A percentile compares a stretch with the other conserved stretches of the same genome.
Conservation (phyloP, 176 grass and related monocot species). For the Alopecurus myosuroides region DNA sequence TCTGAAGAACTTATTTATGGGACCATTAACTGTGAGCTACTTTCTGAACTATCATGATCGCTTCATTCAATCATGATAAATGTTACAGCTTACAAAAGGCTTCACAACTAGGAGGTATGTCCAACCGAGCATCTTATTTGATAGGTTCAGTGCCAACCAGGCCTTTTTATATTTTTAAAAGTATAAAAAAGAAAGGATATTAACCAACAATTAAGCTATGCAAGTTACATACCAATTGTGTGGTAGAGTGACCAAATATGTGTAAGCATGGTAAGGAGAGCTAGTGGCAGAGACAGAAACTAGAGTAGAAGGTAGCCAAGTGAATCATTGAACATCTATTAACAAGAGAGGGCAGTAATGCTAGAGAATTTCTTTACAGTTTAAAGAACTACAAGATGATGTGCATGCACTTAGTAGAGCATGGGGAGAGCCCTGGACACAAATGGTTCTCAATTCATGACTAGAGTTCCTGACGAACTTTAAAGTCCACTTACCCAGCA, state of each 20-base stretch:
- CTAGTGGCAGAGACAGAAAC: background rate
- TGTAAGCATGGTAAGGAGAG: background rate
- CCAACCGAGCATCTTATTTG: background rate
- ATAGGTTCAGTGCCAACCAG: background rate
- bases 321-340: background rate
- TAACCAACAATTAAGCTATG: background rate
- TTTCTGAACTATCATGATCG: background rate
- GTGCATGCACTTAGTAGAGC: background rate
- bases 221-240: background rate
- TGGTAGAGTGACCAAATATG: background rate
- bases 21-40: background rate
- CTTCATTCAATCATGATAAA: background rate
- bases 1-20: background rate
- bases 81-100: background rate
- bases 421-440: no score
- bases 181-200: background rate
- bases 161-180: background rate
- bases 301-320: background rate
- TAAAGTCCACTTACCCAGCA: background rate
- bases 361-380: background rate
- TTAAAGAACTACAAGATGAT: background rate
- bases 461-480: background rate
- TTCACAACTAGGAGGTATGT: background rate
- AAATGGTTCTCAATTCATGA: conserved; percentile 5
- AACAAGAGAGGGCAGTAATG: background rate